Evolutionary conservation across 2,329 filamentous ascomycete species (phyloP), one percentile per base, ranked within the genome.

Genomic region (Talaromyces sp.): DNA sequence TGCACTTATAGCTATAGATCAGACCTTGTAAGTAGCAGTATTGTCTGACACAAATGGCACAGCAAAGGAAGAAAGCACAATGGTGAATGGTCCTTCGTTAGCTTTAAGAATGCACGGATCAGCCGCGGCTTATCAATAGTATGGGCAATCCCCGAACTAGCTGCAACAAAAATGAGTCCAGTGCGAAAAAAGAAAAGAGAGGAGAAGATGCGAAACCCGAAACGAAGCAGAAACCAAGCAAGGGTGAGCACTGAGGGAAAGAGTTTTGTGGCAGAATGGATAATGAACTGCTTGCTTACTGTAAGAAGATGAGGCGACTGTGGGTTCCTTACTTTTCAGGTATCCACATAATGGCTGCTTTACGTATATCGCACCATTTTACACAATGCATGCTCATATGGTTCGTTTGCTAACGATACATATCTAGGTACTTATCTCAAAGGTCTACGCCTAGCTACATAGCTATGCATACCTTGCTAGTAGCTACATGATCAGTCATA

Each of bases 1-100:
- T 57, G 45, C 5, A 39, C n/a, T 13, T 61, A 51, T 28, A 53
- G 21, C 51, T 54, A 57, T 9, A 28, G 25, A 28, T 28, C 7
- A 28, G 25, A 4, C 25, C 25, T 28, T 28, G 9, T 37, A 43
- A 15, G 25, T 33, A 13, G 21, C 9, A 10, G 22, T 9, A 46
- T 46, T 45, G 22, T 46, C 43, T 31, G 31, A 25, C 17, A 19
- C 11, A 46, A 33, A 22, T 28, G 15, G 15, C 25, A 31, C 10
- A 15, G 15, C 6, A 22, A 6, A 25, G 40, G 40, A 39, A 9
- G 37, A 40, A 40, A 8, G n/a, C 37, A 17, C 37, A 40, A 19
- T 40, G 10, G 21, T n/a, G n/a, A n/a, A 25, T n/a, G n/a, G 1
- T 25, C 3, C 13, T 11, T 15, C 8, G 40, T 11, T 13, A 41